Evolutionary conservation across 768 basidiomycete species (phyloP).

Genomic region (Baorangia bicolor): DNA sequence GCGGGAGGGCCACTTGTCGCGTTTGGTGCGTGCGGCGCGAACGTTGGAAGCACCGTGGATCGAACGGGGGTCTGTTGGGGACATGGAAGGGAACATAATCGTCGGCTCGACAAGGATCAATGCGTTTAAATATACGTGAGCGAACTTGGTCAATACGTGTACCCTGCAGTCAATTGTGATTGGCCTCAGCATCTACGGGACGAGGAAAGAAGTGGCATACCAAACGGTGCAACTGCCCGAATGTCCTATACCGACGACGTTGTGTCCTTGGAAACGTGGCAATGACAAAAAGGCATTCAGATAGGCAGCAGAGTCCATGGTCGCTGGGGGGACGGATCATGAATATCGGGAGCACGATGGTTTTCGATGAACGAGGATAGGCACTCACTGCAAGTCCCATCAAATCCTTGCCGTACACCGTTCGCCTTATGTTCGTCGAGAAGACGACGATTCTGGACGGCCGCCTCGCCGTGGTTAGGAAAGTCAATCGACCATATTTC

Average conservation of each 20-base stretch:
- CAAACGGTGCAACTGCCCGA: constrained; percentile 32
- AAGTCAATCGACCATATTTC: constrained; percentile 38
- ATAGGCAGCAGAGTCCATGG: constrained; percentile 23
- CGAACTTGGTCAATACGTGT: constrained; percentile 18
- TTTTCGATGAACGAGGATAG: not conserved
- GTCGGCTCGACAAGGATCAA: constrained; percentile 32
- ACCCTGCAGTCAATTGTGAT: constrained; percentile 9
- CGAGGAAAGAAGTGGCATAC: constrained; percentile 2
- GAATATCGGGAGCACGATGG: too few species aligned
- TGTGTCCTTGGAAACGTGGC: constrained; percentile 23
- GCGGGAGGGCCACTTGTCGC: constrained; percentile 27
- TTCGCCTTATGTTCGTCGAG: constrained; percentile 25
- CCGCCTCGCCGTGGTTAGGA: constrained; percentile 38
- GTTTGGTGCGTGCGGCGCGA: constrained; percentile 26
- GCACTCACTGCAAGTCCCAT: constrained; percentile 24
- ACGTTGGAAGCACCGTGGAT: constrained; percentile 33
- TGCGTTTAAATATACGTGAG: constrained; percentile 9
- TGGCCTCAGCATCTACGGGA: not conserved
- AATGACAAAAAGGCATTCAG: constrained; percentile 25
- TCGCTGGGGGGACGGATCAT: constrained; percentile 12
- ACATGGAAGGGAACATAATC: constrained; percentile 31
- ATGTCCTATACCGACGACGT: constrained; percentile 27
- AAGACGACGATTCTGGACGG: constrained; percentile 28
- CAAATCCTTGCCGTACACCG: not conserved
- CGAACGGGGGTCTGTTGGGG: constrained; percentile 27